phyloP scores from a whole-genome alignment of 257 asterid species.

The Solanum habrochaites region DNA sequence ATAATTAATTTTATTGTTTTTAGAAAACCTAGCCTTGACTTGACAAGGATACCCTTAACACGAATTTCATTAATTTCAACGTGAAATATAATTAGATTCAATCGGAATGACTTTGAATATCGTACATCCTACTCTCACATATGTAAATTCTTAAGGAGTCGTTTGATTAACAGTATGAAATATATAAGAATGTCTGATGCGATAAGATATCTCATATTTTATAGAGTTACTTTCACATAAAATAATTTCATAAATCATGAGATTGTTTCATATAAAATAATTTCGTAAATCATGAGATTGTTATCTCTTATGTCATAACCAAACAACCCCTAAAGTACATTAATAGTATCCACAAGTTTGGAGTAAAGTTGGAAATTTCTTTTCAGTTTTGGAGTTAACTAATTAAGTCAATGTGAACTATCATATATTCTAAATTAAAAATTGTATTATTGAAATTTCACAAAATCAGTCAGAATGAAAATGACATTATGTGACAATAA shows the following conservation, averaged over 20 bases:
- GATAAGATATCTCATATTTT: no score
- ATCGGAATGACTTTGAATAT: fast-evolving
- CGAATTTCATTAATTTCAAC: no score
- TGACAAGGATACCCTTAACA: not conserved
- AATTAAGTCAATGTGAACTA: not conserved
- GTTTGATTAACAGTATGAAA: no score
- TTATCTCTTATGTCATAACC: not conserved
- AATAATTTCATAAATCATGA: no score
- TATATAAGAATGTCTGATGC: no score
- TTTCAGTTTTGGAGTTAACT: not conserved
- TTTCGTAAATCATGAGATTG: not conserved
- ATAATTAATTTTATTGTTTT: not conserved
- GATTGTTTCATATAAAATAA: not conserved
- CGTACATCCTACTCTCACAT: no score
- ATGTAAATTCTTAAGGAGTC: no score
- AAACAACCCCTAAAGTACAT: not conserved
- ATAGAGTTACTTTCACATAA: no score
- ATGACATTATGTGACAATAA: not conserved
- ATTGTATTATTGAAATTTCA: not conserved
- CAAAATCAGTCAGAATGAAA: not conserved
- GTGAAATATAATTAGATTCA: no score
- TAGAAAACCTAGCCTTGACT: not conserved
- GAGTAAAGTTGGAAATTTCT: not conserved
- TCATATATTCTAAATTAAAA: not conserved
- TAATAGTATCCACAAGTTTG: not conserved